These are phyloP conservation scores for Trichophyton schoenleinii DNA, from an alignment of 2,329 filamentous ascomycete species.

Conservation along the genomic window DNA sequence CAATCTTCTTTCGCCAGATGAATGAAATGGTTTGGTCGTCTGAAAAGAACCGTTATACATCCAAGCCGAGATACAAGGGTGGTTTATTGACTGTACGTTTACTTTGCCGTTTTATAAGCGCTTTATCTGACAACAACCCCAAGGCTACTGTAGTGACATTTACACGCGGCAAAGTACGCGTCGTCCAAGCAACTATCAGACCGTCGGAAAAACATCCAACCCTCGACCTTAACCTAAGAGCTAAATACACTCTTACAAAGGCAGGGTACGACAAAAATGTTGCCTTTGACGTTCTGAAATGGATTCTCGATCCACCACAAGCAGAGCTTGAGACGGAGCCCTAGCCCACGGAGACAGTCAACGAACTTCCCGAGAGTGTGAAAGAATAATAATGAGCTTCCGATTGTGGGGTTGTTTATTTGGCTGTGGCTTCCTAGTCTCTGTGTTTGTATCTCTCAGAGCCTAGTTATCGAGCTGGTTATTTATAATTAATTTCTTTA, in stretches of 20 bases:
- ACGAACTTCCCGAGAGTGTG: too few species aligned
- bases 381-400: too few species aligned
- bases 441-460: too few species aligned
- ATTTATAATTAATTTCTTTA: too few species aligned
- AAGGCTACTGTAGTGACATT: conserved; percentile 12
- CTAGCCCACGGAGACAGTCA: too few species aligned
- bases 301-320: conserved; percentile 11
- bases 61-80: conserved; percentile 10
- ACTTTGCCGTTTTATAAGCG: background rate
- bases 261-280: conserved; percentile 8
- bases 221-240: conserved; percentile 9
- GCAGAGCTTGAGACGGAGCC: too few species aligned
- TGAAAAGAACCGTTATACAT: conserved; percentile 6
- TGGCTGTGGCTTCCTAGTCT: too few species aligned
- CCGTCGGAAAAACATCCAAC: conserved; percentile 8
- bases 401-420: too few species aligned
- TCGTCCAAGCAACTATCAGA: conserved; percentile 10
- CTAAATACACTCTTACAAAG: conserved; percentile 7
- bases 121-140: background rate
- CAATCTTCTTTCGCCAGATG: conserved; percentile 13
- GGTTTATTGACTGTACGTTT: conserved; percentile 10
- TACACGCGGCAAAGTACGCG: conserved; percentile 6
- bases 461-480: too few species aligned
- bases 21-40: conserved; percentile 9
- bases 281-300: conserved; percentile 10